Evolutionary conservation across 192 early-diverging fungal genomes (phyloP).

Genomic region (Physocladia obscura): DNA sequence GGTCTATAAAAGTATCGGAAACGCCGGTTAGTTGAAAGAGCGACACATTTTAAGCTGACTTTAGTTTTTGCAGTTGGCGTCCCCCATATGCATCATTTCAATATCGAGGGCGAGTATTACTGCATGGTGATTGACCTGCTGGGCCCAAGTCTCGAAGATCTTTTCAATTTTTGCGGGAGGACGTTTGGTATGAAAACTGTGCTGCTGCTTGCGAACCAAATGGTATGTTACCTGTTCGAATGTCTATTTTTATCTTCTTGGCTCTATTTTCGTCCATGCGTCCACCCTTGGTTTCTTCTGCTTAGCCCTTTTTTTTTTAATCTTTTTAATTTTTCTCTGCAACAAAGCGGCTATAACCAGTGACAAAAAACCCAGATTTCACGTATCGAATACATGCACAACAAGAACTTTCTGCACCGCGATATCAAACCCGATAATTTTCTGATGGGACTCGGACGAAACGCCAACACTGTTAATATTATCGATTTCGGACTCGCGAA

Average conservation of each 20-base stretch:
- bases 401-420: slow-evolving; percentile 66
- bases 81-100: slow-evolving; percentile 89
- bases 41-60: no score
- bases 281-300: no score
- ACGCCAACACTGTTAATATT: slow-evolving; percentile 61
- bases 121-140: slow-evolving; percentile 66
- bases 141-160: slow-evolving; percentile 57
- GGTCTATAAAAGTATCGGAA: slow-evolving; percentile 93
- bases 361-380: slow-evolving; percentile 49
- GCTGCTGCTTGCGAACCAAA: slow-evolving; percentile 59
- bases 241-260: no score
- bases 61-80: slow-evolving; percentile 62
- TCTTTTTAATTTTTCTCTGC: no score
- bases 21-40: slow-evolving; percentile 59
- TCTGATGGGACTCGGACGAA: slow-evolving; percentile 61
- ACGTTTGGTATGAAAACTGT: slow-evolving; percentile 65
- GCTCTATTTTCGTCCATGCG: no score
- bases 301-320: no score
- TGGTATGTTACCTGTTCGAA: slow-evolving; percentile 39
- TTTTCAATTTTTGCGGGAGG: slow-evolving; percentile 64
- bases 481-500: slow-evolving; percentile 68
- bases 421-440: slow-evolving; percentile 68
- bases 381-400: slow-evolving; percentile 63
- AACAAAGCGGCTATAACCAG: no score
- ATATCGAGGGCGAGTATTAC: slow-evolving; percentile 58